These are phyloP conservation scores for Magnusiomyces tetraspermus DNA, from an alignment of 1,139 yeast genomes.

Conservation along the genomic window DNA sequence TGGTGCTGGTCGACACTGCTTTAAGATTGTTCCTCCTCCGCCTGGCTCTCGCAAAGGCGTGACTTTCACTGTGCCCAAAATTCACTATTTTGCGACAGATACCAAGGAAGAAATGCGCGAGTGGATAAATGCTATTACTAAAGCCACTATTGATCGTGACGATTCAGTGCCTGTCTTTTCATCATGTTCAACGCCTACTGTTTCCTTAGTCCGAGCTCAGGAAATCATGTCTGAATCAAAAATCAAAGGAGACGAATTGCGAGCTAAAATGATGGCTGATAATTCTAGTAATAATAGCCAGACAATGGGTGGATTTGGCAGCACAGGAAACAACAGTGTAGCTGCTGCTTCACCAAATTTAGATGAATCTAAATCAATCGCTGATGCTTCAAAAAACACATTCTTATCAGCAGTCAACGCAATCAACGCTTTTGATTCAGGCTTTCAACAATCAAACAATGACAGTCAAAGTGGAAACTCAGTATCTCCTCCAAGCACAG, in stretches of 20 bases:
- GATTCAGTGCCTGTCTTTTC: constrained; percentile 90
- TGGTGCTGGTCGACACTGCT: constrained; percentile 86
- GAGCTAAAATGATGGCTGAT: constrained; percentile 25
- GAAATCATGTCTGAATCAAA: constrained; percentile 68
- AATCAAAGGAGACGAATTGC: constrained; percentile 22
- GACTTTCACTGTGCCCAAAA: constrained; percentile 91
- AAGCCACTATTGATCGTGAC: constrained; percentile 93
- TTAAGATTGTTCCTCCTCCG: constrained; percentile 91
- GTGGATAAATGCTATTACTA: constrained; percentile 93
- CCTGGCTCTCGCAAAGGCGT: constrained; percentile 94
- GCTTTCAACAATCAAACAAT: neutral
- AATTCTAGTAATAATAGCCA: neutral
- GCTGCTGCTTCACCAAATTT: no score
- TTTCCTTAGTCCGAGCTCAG: constrained; percentile 76
- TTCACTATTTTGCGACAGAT: constrained; percentile 93
- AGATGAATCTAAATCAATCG: neutral
- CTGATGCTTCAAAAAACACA: neutral
- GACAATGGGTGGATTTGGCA: constrained; percentile 14
- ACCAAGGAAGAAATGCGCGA: constrained; percentile 82
- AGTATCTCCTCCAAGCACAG: neutral
- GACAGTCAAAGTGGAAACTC: neutral
- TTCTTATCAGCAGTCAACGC: neutral
- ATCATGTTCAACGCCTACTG: constrained; percentile 93
- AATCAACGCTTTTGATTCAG: constrained; percentile 7
- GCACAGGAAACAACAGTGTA: constrained; percentile 1